A percentile compares a stretch with the other conserved stretches of the same genome.
Conservation (phyloP, 164 flowering plant genomes). For the Echeveria elegans region DNA sequence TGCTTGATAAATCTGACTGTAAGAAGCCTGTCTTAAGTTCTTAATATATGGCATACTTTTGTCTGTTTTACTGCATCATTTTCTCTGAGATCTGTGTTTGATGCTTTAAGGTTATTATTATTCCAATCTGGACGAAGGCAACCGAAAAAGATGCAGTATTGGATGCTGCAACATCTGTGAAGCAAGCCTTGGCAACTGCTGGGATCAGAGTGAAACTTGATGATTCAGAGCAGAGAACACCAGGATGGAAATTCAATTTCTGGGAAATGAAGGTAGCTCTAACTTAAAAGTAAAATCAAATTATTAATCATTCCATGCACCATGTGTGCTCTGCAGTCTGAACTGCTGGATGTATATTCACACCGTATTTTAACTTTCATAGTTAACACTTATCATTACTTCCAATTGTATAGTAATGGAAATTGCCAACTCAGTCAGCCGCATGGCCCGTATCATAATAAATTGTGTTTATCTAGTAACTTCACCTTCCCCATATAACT, state of each 20-base stretch:
- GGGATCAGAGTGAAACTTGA: slow-evolving; percentile 79
- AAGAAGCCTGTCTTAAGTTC: background rate
- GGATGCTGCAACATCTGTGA: slow-evolving; percentile 55
- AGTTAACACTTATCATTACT: background rate
- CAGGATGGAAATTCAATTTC: slow-evolving; percentile 97
- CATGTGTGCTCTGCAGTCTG: background rate
- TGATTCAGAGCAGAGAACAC: slow-evolving; percentile 83
- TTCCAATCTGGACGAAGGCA: slow-evolving; percentile 87
- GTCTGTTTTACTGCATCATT: background rate
- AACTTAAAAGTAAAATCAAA: slow-evolving; percentile 9
- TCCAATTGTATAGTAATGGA: background rate
- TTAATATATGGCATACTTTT: background rate
- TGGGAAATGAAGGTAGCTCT: slow-evolving; percentile 93
- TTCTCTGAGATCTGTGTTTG: background rate
- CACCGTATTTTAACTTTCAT: background rate
- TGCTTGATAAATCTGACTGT: background rate
- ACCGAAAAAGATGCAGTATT: slow-evolving; percentile 64
- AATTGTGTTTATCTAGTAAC: background rate
- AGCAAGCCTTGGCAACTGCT: slow-evolving; percentile 41
- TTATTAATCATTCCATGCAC: too few species aligned
- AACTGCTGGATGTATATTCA: background rate
- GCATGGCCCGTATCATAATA: background rate
- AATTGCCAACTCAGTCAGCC: background rate
- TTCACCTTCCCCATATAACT: background rate
- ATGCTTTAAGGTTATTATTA: slow-evolving; percentile 56